phyloP scores from a whole-genome alignment of 2,329 filamentous ascomycete species.

The Ceratocystiopsis sp. region DNA sequence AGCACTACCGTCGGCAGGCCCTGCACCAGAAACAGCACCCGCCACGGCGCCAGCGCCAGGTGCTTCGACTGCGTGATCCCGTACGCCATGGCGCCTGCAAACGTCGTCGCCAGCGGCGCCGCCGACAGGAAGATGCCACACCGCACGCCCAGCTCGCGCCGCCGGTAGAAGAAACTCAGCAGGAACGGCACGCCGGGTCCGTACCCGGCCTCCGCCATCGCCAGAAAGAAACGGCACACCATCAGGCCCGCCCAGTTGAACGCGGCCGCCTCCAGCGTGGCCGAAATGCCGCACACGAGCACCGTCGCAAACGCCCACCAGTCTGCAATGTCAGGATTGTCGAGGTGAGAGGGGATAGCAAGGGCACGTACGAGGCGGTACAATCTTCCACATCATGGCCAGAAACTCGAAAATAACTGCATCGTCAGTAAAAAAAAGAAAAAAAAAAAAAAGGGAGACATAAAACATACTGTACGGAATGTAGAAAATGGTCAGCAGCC shows the following conservation, averaged over 20 bases:
- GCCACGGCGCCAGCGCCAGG: slow-evolving; percentile 42
- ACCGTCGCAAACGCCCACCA: slow-evolving; percentile 14
- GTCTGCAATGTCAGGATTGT: slow-evolving; percentile 6
- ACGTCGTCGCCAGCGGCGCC: slow-evolving; percentile 49
- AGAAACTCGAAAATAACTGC: slow-evolving; percentile 23
- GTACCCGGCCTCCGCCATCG: slow-evolving; percentile 26
- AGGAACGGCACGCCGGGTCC: slow-evolving; percentile 24
- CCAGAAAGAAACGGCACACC: slow-evolving; percentile 23
- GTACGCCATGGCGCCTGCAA: slow-evolving; percentile 46
- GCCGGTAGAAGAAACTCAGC: slow-evolving; percentile 28
- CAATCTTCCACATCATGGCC: slow-evolving; percentile 25
- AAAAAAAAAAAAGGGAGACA: not conserved
- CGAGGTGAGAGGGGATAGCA: not conserved
- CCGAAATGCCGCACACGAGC: slow-evolving; percentile 15
- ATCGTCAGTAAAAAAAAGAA: not conserved
- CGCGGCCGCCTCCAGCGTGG: slow-evolving; percentile 17
- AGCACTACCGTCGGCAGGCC: slow-evolving; percentile 41
- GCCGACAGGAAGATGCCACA: slow-evolving; percentile 55
- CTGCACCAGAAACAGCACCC: slow-evolving; percentile 47
- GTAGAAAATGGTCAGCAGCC: slow-evolving; percentile 28
- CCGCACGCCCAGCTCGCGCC: slow-evolving; percentile 49
- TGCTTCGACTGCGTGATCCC: slow-evolving; percentile 38
- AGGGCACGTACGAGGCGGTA: slow-evolving; percentile 20
- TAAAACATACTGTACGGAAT: slow-evolving; percentile 22
- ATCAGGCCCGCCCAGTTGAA: slow-evolving; percentile 20